Conservation (phyloP, 1,284 basidiomycete genomes). For the Lentinula novae-zelandiae region DNA sequence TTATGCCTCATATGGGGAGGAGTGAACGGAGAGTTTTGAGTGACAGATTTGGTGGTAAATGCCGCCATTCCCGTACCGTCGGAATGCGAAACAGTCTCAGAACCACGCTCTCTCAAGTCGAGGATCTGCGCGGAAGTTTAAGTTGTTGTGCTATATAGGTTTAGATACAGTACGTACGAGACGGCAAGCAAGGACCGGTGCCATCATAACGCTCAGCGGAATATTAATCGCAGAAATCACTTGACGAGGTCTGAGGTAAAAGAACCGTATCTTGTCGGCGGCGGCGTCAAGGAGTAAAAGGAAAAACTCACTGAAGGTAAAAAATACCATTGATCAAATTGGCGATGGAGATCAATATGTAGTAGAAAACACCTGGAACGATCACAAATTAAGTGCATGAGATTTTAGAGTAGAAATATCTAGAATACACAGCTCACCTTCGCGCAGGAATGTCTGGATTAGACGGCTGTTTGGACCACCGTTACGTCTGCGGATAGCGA, state of each 20-base stretch:
- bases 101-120: slow-evolving; percentile 72
- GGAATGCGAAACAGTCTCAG: slow-evolving; percentile 68
- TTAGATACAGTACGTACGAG: slow-evolving; percentile 39
- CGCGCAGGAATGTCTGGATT: slow-evolving; percentile 77
- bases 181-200: slow-evolving; percentile 73
- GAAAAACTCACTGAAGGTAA: slow-evolving; percentile 62
- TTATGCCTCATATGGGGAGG: slow-evolving; percentile 42
- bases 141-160: not conserved
- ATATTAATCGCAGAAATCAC: slow-evolving; percentile 82
- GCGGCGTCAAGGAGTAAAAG: slow-evolving; percentile 10
- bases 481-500: slow-evolving; percentile 65
- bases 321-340: slow-evolving; percentile 82
- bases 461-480: slow-evolving; percentile 73
- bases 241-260: slow-evolving; percentile 57
- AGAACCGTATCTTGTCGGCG: slow-evolving; percentile 11
- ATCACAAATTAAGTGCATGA: not conserved
- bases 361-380: slow-evolving; percentile 70
- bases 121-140: slow-evolving; percentile 47
- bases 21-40: slow-evolving; percentile 47
- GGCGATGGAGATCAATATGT: slow-evolving; percentile 74
- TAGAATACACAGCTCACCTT: slow-evolving; percentile 43
- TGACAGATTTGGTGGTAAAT: slow-evolving; percentile 56
- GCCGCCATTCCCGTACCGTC: slow-evolving; percentile 58
- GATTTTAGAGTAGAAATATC: not conserved
- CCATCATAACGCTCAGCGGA: slow-evolving; percentile 81